Evolutionary conservation across 768 basidiomycete genomes (phyloP).

Genomic region (Scleroderma bovista): DNA sequence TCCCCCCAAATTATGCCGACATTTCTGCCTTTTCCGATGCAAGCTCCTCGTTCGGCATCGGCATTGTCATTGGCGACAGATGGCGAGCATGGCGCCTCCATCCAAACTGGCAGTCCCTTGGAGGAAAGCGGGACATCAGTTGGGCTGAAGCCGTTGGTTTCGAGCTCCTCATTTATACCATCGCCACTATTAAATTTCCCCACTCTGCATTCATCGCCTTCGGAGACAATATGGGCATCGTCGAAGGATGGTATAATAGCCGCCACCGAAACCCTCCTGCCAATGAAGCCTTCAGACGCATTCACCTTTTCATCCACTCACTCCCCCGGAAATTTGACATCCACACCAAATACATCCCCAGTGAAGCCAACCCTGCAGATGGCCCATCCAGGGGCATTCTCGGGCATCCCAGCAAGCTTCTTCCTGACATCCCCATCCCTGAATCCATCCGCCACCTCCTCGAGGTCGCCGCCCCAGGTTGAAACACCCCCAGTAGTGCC

Average conservation of each 20-base stretch:
- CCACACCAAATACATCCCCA: neutral
- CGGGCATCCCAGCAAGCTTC: too few relatives aligned
- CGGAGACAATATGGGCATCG: neutral
- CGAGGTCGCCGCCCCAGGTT: too few relatives aligned
- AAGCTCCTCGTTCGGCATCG: slow-evolving; percentile 1
- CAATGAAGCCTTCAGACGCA: too few relatives aligned
- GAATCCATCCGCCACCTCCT: too few relatives aligned
- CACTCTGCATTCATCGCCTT: neutral
- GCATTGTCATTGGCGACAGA: neutral
- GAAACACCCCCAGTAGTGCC: too few relatives aligned
- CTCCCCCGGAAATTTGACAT: neutral
- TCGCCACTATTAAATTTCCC: neutral
- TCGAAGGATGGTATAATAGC: neutral
- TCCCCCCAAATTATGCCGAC: too few relatives aligned
- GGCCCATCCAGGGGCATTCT: neutral
- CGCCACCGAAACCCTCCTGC: neutral
- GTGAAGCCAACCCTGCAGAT: neutral
- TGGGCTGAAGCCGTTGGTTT: slow-evolving; percentile 14
- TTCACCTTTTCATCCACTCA: neutral
- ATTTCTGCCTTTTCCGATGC: too few relatives aligned
- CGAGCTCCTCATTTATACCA: too few relatives aligned
- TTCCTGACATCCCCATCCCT: too few relatives aligned
- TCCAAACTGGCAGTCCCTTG: slow-evolving; percentile 1
- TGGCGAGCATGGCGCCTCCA: too few relatives aligned
- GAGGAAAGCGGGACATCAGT: slow-evolving; percentile 2